Conservation (phyloP, 2,329 filamentous ascomycete species). For the Nectriaceae sp. region DNA sequence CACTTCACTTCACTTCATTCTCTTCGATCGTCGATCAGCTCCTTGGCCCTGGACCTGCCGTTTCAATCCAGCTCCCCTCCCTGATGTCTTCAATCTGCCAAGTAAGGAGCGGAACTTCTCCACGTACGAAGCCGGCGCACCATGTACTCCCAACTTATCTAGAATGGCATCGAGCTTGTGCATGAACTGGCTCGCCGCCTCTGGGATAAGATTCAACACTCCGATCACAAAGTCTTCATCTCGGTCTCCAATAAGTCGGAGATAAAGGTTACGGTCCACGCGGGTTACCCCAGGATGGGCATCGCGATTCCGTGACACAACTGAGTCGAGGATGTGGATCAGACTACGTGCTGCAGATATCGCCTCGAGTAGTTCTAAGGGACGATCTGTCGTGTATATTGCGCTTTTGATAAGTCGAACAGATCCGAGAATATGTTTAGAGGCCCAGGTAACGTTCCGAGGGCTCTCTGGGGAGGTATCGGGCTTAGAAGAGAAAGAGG, state of each 20-base stretch:
- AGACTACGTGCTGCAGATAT: constrained; percentile 49
- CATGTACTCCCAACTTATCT: constrained; percentile 34
- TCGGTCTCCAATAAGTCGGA: constrained; percentile 46
- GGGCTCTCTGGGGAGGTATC: constrained; percentile 30
- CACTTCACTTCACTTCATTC: constrained; percentile 36
- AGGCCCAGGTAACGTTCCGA: constrained; percentile 50
- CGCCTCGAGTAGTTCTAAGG: constrained; percentile 40
- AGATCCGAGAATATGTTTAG: constrained; percentile 46
- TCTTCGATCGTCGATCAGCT: constrained; percentile 32
- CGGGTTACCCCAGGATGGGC: constrained; percentile 30
- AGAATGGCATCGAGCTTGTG: constrained; percentile 37
- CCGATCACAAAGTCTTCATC: constrained; percentile 48
- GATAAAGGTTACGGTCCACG: constrained; percentile 48
- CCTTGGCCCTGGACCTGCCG: constrained; percentile 29
- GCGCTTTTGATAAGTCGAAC: constrained; percentile 44
- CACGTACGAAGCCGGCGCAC: constrained; percentile 38
- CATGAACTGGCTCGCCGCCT: constrained; percentile 46
- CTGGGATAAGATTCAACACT: constrained; percentile 45
- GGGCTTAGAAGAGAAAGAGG: constrained; percentile 10
- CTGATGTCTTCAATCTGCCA: constrained; percentile 30
- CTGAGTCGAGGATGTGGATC: constrained; percentile 47
- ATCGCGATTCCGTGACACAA: constrained; percentile 45
- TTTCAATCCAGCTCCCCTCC: constrained; percentile 33
- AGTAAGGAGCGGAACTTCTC: constrained; percentile 36
- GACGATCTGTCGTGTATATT: constrained; percentile 40